A percentile compares a stretch with the other conserved stretches of the same genome.
These are phyloP conservation scores for Andrographis paniculata DNA, from an alignment of 305 asterid species.

Conservation along the genomic window DNA sequence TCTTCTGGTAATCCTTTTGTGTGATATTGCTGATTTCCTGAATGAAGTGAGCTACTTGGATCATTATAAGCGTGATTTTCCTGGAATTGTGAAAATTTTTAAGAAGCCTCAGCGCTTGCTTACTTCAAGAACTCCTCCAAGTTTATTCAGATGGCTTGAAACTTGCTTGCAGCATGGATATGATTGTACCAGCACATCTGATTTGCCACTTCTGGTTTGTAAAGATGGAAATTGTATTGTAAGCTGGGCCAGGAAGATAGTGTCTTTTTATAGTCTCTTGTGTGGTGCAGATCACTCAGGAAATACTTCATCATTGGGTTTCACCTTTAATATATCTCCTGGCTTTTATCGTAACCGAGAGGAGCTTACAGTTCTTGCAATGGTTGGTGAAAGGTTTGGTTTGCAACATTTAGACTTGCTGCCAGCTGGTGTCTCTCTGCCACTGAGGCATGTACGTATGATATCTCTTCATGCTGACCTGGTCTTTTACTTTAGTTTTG, in stretches of 20 bases:
- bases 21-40: constrained; percentile 58
- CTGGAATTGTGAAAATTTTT: constrained; percentile 40
- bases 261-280: constrained; percentile 77
- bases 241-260: constrained; percentile 82
- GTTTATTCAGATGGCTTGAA: constrained; percentile 89
- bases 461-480: constrained; percentile 12
- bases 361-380: constrained; percentile 78
- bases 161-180: constrained; percentile 72
- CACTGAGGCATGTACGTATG: constrained; percentile 87
- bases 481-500: constrained; percentile 4
- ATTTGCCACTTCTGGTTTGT: constrained; percentile 64
- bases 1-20: constrained; percentile 68
- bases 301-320: constrained; percentile 73
- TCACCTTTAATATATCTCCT: constrained; percentile 56
- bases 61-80: constrained; percentile 86
- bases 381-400: constrained; percentile 96
- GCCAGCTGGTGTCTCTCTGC: constrained; percentile 94
- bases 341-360: constrained; percentile 59
- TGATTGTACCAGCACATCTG: constrained; percentile 44
- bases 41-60: constrained; percentile 74
- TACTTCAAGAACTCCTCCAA: constrained; percentile 55
- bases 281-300: constrained; percentile 73
- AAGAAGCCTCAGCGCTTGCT: constrained; percentile 24
- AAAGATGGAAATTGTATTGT: constrained; percentile 63
- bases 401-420: constrained; percentile 86